phyloP scores from a whole-genome alignment of 2,329 filamentous ascomycete species.

The Pseudogymnoascus sp. region DNA sequence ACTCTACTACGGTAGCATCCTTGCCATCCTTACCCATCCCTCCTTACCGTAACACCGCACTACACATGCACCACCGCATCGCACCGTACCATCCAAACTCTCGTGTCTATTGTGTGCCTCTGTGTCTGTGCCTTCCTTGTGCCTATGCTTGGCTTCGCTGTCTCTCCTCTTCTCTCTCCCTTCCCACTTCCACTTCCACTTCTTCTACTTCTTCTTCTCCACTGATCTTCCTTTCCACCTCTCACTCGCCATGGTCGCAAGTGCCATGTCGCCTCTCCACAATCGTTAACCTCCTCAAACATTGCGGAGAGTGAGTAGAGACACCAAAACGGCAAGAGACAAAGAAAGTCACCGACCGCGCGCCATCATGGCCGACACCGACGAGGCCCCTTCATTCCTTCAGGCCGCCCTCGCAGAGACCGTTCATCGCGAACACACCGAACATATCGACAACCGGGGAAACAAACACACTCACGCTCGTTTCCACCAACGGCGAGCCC shows the following conservation, averaged over 20 bases:
- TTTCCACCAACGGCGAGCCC: slow-evolving; percentile 20
- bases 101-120: not conserved
- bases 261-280: not conserved
- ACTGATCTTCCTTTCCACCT: not conserved
- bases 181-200: not conserved
- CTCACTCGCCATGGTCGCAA: not conserved
- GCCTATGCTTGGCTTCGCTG: not conserved
- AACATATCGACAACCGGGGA: slow-evolving; percentile 9
- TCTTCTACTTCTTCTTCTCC: not conserved
- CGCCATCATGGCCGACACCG: slow-evolving; percentile 1
- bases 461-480: slow-evolving; percentile 15
- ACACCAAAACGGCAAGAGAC: not conserved
- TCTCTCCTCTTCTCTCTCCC: not conserved
- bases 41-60: too few relatives aligned
- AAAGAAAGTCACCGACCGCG: not conserved
- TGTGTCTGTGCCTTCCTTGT: too few relatives aligned
- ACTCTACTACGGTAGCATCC: not conserved
- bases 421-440: slow-evolving; percentile 28
- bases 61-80: not conserved
- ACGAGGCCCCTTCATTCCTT: slow-evolving; percentile 27
- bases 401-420: slow-evolving; percentile 24
- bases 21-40: not conserved
- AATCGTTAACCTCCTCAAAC: not conserved
- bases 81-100: not conserved
- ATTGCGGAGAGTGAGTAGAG: not conserved